Conservation (phyloP, 1,284 basidiomycete species). For the Mycosarcoma maydis region DNA sequence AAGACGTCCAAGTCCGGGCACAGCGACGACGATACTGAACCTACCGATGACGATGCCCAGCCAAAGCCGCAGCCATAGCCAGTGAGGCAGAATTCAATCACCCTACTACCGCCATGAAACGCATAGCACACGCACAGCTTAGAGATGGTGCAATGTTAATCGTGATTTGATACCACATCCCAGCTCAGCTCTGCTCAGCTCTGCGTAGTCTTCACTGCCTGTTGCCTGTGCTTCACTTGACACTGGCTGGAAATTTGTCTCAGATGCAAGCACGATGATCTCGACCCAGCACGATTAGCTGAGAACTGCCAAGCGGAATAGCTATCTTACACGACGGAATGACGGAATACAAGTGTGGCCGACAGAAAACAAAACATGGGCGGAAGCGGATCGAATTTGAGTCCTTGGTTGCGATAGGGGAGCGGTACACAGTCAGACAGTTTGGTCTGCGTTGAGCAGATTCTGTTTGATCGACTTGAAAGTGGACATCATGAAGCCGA, state of each 20-base stretch:
- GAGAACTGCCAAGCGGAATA: neutral
- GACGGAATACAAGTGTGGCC: too few species aligned
- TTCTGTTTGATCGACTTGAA: slow-evolving; percentile 11
- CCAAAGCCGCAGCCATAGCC: neutral
- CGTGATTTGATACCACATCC: too few species aligned
- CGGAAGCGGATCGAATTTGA: neutral
- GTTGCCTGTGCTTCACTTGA: too few species aligned
- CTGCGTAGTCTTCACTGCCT: too few species aligned
- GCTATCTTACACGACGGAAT: slow-evolving; percentile 6
- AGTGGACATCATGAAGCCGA: slow-evolving; percentile 27
- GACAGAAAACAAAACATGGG: neutral
- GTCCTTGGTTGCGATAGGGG: neutral
- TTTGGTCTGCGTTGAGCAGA: neutral
- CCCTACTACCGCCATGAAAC: too few species aligned
- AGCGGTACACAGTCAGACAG: neutral
- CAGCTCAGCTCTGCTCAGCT: too few species aligned
- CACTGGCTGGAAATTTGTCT: too few species aligned
- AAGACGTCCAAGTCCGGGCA: slow-evolving; percentile 8
- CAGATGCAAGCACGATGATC: too few species aligned
- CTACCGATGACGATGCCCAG: slow-evolving; percentile 14
- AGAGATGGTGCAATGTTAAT: too few species aligned
- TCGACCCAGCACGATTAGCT: neutral
- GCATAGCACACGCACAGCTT: too few species aligned
- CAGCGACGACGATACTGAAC: slow-evolving; percentile 24
- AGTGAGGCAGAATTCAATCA: neutral